These are phyloP conservation scores for Coemansia javaensis DNA, from an alignment of 192 early-diverging fungal species.

Conservation along the genomic window DNA sequence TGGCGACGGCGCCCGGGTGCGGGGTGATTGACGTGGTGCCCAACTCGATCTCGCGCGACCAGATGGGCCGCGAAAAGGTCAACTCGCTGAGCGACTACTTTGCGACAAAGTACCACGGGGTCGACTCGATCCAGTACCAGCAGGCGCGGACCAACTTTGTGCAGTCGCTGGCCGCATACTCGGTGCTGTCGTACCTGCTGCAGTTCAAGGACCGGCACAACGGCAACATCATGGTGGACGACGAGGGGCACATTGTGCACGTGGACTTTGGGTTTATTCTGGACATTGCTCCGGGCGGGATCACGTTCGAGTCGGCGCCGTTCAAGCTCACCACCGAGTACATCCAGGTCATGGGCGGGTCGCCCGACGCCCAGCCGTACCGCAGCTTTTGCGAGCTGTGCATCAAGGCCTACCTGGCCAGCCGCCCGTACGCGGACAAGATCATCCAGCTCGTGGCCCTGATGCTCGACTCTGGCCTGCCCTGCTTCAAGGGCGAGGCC, in stretches of 20 bases:
- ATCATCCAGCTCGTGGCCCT: constrained; percentile 84
- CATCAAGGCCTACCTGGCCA: constrained; percentile 87
- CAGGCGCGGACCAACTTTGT: constrained; percentile 94
- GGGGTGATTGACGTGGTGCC: constrained; percentile 99
- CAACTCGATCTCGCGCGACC: constrained; percentile 92
- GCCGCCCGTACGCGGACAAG: constrained; percentile 85
- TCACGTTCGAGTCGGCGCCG: constrained; percentile 90
- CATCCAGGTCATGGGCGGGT: constrained; percentile 95
- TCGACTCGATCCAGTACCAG: constrained; percentile 85
- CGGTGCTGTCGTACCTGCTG: constrained; percentile 86
- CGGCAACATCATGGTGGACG: constrained; percentile 99
- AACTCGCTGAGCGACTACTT: constrained; percentile 97
- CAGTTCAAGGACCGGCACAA: constrained; percentile 99
- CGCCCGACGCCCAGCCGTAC: constrained; percentile 72
- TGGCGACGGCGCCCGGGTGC: constrained; percentile 94
- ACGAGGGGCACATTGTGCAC: constrained; percentile 93
- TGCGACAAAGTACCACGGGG: constrained; percentile 80
- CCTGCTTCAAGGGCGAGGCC: constrained; percentile 92
- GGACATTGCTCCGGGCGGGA: constrained; percentile 97
- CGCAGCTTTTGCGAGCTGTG: constrained; percentile 84
- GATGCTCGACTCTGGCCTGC: constrained; percentile 94
- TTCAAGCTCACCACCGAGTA: constrained; percentile 99
- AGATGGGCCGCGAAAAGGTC: constrained; percentile 96
- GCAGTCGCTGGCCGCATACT: constrained; percentile 91
- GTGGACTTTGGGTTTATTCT: constrained; percentile 99